These are phyloP conservation scores for Allantophomopsis lycopodina DNA, from an alignment of 2,329 filamentous ascomycete species.

Conservation along the genomic window DNA sequence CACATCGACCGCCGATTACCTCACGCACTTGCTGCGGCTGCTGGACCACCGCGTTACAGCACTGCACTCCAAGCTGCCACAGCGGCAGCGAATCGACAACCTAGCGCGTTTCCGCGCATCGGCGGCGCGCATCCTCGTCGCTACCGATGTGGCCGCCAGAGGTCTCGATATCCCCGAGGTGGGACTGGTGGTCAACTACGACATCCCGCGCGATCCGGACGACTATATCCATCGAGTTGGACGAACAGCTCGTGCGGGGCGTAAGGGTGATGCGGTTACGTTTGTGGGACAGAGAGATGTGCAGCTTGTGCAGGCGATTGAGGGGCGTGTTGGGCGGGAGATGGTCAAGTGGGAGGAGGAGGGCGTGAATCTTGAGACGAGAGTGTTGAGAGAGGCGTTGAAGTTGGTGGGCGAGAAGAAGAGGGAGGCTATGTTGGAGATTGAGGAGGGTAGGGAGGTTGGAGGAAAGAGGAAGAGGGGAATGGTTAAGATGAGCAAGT, in stretches of 20 bases:
- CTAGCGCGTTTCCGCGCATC: constrained; percentile 82
- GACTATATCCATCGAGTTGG: constrained; percentile 97
- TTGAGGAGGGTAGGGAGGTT: constrained; percentile 86
- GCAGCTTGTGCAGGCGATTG: constrained; percentile 79
- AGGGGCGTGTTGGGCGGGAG: constrained; percentile 63
- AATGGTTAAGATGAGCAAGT: constrained; percentile 32
- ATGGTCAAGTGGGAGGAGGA: constrained; percentile 83
- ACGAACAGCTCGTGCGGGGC: constrained; percentile 84
- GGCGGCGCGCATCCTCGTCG: constrained; percentile 79
- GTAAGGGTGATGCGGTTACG: constrained; percentile 69
- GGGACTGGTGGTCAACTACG: constrained; percentile 83
- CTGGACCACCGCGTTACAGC: constrained; percentile 85
- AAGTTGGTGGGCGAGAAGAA: constrained; percentile 91
- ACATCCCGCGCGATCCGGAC: constrained; percentile 88
- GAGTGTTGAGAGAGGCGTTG: constrained; percentile 72
- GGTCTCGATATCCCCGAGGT: constrained; percentile 94
- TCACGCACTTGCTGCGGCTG: constrained; percentile 77
- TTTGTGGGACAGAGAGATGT: constrained; percentile 91
- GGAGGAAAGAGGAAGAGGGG: constrained; percentile 64
- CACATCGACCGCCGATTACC: constrained; percentile 73
- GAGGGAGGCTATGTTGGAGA: constrained; percentile 76
- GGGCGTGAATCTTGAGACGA: constrained; percentile 83
- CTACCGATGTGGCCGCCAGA: constrained; percentile 87
- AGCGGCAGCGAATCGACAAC: constrained; percentile 75
- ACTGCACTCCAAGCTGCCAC: constrained; percentile 75